phyloP scores from a whole-genome alignment of 805 yeast genomes.

The Pichia kluyveri region DNA sequence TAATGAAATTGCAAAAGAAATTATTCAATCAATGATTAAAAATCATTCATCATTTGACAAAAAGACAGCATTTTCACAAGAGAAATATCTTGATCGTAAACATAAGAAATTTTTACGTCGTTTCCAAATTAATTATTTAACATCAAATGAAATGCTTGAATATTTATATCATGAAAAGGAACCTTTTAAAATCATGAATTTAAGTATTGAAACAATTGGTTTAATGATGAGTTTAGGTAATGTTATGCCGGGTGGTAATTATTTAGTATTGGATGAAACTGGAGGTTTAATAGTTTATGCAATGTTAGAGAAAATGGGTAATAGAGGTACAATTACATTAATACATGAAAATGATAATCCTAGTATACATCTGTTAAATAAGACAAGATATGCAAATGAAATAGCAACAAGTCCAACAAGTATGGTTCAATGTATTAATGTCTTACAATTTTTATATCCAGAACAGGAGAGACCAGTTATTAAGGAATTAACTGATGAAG shows the following conservation, averaged over 20 bases:
- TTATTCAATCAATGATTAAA: constrained; percentile 73
- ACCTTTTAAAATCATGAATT: constrained; percentile 57
- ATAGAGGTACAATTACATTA: constrained; percentile 57
- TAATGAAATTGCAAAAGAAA: constrained; percentile 57
- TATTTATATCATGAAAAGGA: constrained; percentile 68
- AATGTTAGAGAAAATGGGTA: constrained; percentile 85
- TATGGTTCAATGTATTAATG: constrained; percentile 44
- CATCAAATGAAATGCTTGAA: constrained; percentile 61
- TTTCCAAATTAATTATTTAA: constrained; percentile 73
- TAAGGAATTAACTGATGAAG: constrained; percentile 38
- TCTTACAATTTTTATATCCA: constrained; percentile 79
- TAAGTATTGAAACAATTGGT: constrained; percentile 81
- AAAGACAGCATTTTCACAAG: constrained; percentile 85
- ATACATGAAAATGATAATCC: constrained; percentile 93
- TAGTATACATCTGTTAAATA: constrained; percentile 60
- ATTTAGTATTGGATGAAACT: constrained; percentile 86
- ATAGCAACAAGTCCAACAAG: constrained; percentile 27
- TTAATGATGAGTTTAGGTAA: constrained; percentile 70
- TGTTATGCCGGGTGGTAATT: constrained; percentile 82
- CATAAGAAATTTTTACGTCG: constrained; percentile 83
- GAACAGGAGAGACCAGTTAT: constrained; percentile 43
- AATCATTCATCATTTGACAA: constrained; percentile 82
- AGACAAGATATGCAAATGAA: constrained; percentile 53
- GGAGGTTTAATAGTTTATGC: constrained; percentile 85
- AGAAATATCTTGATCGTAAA: constrained; percentile 83